Base-by-base conservation (phyloP, 257 asterid genomes). In the Vinca minor region DNA sequence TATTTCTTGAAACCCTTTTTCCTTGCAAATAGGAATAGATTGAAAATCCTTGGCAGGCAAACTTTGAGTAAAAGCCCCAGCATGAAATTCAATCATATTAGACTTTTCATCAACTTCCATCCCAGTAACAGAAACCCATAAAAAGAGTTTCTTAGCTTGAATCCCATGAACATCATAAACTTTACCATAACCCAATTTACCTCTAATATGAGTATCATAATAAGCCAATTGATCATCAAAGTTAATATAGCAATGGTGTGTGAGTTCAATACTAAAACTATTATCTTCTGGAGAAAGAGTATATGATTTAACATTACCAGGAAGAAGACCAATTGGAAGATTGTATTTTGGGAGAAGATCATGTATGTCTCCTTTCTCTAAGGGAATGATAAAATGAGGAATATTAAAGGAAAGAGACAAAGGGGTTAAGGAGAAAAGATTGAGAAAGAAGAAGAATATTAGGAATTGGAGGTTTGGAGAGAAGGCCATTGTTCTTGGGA, bases 91-190 rank as follows among this genome's bases (percentile, higher is more conserved):
- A 63, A 89, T 74, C 82, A 47, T 36, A 23, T 63, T 76, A 29
- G 69, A 68, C 34, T 41, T 34, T 1, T 69, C 81, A 65, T 79
- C 83, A 45, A 85, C 89, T 8, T 81, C 82, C 63, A 87, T 85
- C 38, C 85, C 91, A 60, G 70, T 73, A 0, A 89, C 85, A 11
- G 87, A 62, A 2, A 89, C 82, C 95, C 95, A 87, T 0, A 87
- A 0, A 72, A 87, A 87, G 36, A 82, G 46, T 59, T 82, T 76
- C 74, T 79, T 87, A 0, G 92, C 94, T 71, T 79, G 92, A 39
- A 89, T 85, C 18, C 97, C 97, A 0, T 88, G 79, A 32, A 89
- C 89, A 15, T 64, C 85, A 1, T 70, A 82, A 1, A 89, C 94
- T 52, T 66, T 66, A 11, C 94, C 94, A 23, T 59, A 73, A 0